Evolutionary conservation across 306 rosid genomes (phyloP).

Genomic region (Hippophae gyantsensis): DNA sequence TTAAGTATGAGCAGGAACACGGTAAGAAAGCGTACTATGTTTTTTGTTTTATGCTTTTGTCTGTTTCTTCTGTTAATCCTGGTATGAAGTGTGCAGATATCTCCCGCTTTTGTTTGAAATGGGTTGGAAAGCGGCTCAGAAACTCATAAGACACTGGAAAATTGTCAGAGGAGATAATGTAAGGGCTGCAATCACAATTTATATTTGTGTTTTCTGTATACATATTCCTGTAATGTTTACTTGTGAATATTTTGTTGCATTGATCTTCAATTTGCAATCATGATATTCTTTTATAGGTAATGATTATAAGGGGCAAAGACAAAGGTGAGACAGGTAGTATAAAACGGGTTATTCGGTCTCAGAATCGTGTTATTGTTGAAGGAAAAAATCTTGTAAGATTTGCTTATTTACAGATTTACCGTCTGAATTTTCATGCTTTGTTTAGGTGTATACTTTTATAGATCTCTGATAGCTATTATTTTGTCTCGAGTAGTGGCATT

Average conservation of each 20-base stretch:
- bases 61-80: too few species aligned
- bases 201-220: background rate
- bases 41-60: too few species aligned
- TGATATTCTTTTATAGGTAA: slow-evolving; percentile 43
- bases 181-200: slow-evolving; percentile 1
- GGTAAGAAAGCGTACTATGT: too few species aligned
- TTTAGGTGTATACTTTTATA: background rate
- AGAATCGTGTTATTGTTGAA: slow-evolving; percentile 87
- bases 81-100: background rate
- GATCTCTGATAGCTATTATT: background rate
- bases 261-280: background rate
- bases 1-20: too few species aligned
- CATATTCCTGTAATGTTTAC: background rate
- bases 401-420: background rate
- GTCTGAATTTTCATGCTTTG: background rate
- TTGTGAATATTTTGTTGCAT: background rate
- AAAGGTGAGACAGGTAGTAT: slow-evolving; percentile 67
- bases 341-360: slow-evolving; percentile 82
- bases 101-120: slow-evolving; percentile 15
- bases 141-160: slow-evolving; percentile 86
- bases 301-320: slow-evolving; percentile 88
- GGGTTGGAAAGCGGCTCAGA: slow-evolving; percentile 99
- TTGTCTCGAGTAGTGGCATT: too few species aligned
- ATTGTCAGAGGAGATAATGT: slow-evolving; percentile 84
- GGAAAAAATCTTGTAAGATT: slow-evolving; percentile 80